phyloP scores from a whole-genome alignment of 139 green algal species.

The Parachlorella kessleri region DNA sequence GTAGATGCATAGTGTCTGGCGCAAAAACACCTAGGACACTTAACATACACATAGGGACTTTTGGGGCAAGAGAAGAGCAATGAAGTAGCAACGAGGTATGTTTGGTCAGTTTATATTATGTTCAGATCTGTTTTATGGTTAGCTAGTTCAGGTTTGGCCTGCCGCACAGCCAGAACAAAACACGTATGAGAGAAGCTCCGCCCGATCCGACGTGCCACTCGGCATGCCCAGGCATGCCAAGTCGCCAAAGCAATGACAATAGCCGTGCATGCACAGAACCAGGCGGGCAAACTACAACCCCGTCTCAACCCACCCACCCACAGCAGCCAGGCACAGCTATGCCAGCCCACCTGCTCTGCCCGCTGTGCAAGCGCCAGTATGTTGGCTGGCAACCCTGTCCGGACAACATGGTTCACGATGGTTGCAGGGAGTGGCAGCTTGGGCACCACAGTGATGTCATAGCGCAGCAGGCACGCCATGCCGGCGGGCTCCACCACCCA shows the following conservation, averaged over 20 bases:
- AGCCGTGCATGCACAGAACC: too few species aligned
- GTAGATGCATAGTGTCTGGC: too few species aligned
- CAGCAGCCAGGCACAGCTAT: not conserved
- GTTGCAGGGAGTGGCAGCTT: conserved; percentile 38
- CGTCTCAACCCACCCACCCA: not conserved
- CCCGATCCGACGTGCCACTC: too few species aligned
- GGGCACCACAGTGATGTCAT: conserved; percentile 51
- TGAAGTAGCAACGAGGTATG: not conserved
- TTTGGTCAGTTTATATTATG: too few species aligned
- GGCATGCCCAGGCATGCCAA: too few species aligned
- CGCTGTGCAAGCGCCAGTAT: conserved; percentile 40
- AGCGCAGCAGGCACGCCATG: conserved; percentile 47
- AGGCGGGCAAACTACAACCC: too few species aligned
- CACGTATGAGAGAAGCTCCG: too few species aligned
- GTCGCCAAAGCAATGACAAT: too few species aligned
- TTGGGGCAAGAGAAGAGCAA: not conserved
- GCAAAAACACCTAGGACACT: too few species aligned
- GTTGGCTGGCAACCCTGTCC: conserved; percentile 57
- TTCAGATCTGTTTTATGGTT: too few species aligned
- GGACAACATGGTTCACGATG: conserved; percentile 51
- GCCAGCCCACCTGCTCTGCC: conserved; percentile 43
- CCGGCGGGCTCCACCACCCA: conserved; percentile 57
- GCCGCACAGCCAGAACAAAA: too few species aligned
- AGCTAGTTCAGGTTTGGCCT: too few species aligned
- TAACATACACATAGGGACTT: not conserved